These are phyloP conservation scores for Jacaranda copaia DNA, from an alignment of 257 asterid species.

Conservation along the genomic window DNA sequence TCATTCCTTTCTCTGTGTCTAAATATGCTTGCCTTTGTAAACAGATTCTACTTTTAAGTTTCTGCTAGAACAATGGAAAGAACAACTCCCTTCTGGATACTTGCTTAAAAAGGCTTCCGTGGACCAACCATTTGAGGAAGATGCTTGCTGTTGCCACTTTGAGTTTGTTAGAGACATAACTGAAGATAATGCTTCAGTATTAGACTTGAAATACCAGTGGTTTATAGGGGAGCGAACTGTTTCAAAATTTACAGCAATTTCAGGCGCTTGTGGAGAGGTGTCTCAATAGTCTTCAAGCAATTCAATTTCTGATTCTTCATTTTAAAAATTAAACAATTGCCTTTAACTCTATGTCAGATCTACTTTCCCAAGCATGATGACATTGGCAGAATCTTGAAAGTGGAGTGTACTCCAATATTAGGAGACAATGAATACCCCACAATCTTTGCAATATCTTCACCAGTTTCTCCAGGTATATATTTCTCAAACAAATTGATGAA, in stretches of 20 bases:
- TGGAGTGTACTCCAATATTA: slow-evolving; percentile 81
- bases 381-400: slow-evolving; percentile 77
- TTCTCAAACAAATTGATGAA: slow-evolving; percentile 19
- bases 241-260: slow-evolving; percentile 68
- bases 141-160: slow-evolving; percentile 92
- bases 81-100: slow-evolving; percentile 86
- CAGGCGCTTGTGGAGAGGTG: slow-evolving; percentile 85
- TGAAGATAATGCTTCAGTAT: slow-evolving; percentile 53
- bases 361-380: slow-evolving; percentile 85
- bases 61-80: slow-evolving; percentile 97
- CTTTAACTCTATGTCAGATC: slow-evolving; percentile 51
- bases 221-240: slow-evolving; percentile 77
- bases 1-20: slow-evolving; percentile 17
- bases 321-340: slow-evolving; percentile 1
- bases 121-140: slow-evolving; percentile 90
- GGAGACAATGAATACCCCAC: slow-evolving; percentile 73
- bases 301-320: slow-evolving; percentile 17
- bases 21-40: slow-evolving; percentile 28
- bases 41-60: slow-evolving; percentile 93
- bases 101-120: slow-evolving; percentile 70
- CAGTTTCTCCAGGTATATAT: slow-evolving; percentile 82
- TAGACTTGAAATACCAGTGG: slow-evolving; percentile 87
- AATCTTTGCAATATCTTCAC: slow-evolving; percentile 84
- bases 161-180: slow-evolving; percentile 71
- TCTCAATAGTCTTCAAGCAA: slow-evolving; percentile 39